Evolutionary conservation across 768 basidiomycete genomes (phyloP), one percentile per base, ranked within the genome.

Genomic region (Harrya chromipes): DNA sequence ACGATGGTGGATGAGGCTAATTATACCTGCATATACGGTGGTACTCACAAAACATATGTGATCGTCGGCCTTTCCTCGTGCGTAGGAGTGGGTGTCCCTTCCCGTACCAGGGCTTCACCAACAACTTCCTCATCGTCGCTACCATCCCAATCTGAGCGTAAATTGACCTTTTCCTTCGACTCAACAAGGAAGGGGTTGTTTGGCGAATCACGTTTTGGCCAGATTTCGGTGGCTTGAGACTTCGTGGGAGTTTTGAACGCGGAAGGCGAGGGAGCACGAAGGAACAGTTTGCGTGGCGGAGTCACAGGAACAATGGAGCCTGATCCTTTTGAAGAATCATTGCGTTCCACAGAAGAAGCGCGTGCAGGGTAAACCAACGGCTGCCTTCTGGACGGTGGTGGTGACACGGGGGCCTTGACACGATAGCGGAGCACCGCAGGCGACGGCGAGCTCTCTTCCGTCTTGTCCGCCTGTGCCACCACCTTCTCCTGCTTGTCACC

Each of bases 21-120:
- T 46, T 4, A 19, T 8, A 19, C 10, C 14, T 33, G 26, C 20
- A 41, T 19, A 12, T 42, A 41, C 39, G 26, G 11, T 34, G 33
- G 33, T 4, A 79, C 85, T 59, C 65, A 88, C 86, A 88, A 88
- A 40, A 89, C 87, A 59, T 84, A 85, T 23, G 80, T 81, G 44
- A 88, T 70, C 3, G 77, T 85, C 0, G 83, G 82, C 57, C 76
- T 77, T 62, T 87, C 86, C 29, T 75, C 70, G 33, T 60, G 60
- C 6, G 63, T 35, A 4, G 68, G 57, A n/a, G 59, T 68, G 13
- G 79, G 77, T 0, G 74, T 73, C 16, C 49, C 62, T 55, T 66
- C 59, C 50, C n/a, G 70, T 67, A 57, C 61, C 64, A 20, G 64
- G 57, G 58, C 62, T 54, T 59, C 65, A 43, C 59, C 69, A 24